Conservation (phyloP, 352 stramenopile genomes). For the Pythium vanterpoolii region DNA sequence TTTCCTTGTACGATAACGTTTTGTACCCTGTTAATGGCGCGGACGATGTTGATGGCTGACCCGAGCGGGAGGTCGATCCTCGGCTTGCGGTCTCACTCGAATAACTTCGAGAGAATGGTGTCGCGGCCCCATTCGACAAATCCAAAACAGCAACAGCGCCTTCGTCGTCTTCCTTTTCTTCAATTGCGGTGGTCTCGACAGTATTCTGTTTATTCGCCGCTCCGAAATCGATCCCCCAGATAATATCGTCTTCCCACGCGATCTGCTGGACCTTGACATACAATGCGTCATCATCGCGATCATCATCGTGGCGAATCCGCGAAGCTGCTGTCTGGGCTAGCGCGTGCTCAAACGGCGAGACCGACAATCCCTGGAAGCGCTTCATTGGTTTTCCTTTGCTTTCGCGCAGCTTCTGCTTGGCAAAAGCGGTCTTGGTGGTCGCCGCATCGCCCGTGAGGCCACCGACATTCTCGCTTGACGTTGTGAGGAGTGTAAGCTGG, state of each 20-base stretch:
- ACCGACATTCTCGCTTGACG: constrained; percentile 42
- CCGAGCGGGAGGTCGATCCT: not conserved
- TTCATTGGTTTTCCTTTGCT: constrained; percentile 70
- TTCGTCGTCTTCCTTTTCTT: constrained; percentile 54
- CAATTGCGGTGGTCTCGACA: constrained; percentile 23
- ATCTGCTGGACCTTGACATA: constrained; percentile 84
- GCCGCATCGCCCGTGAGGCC: constrained; percentile 26
- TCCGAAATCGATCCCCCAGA: constrained; percentile 69
- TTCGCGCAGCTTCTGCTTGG: constrained; percentile 27
- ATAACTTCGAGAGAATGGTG: constrained; percentile 8
- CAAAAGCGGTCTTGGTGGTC: constrained; percentile 42
- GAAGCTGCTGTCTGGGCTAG: constrained; percentile 11
- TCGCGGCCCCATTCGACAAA: not conserved
- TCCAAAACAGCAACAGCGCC: not conserved
- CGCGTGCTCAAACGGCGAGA: constrained; percentile 58
- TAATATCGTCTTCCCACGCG: constrained; percentile 77
- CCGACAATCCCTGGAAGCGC: constrained; percentile 54
- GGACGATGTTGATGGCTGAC: not conserved
- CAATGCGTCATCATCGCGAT: constrained; percentile 42
- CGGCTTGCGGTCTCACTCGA: constrained; percentile 3
- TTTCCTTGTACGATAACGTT: constrained; percentile 24
- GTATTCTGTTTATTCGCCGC: constrained; percentile 20
- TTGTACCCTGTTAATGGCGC: constrained; percentile 3
- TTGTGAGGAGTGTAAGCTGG: constrained; percentile 62
- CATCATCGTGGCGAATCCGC: constrained; percentile 15